Evolutionary conservation across 495 filamentous ascomycete genomes (phyloP).

Genomic region (Jackrogersella minutella): DNA sequence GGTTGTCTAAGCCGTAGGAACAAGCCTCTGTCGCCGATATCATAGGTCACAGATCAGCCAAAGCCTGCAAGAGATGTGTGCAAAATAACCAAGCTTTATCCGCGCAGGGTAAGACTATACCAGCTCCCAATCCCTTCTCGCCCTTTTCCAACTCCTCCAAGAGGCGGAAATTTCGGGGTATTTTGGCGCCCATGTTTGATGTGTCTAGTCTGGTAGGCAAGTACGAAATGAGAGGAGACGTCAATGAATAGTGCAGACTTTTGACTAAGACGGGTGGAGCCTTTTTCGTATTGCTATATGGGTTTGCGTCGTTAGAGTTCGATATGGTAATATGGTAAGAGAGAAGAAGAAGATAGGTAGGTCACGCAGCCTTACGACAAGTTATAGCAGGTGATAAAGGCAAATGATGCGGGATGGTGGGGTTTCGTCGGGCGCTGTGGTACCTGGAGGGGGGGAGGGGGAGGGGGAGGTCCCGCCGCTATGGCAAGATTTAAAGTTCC

Average conservation of each 20-base stretch:
- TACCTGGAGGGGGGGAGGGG: background rate
- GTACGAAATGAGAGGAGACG: background rate
- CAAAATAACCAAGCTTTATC: background rate
- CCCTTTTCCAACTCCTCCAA: slow-evolving; percentile 98
- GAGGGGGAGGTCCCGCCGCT: background rate
- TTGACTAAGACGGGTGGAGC: background rate
- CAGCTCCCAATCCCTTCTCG: slow-evolving; percentile 95
- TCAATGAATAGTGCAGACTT: background rate
- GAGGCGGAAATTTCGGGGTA: slow-evolving; percentile 94
- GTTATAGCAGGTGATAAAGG: slow-evolving; percentile 15
- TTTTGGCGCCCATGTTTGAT: slow-evolving; percentile 68
- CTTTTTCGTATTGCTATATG: background rate
- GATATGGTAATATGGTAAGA: background rate
- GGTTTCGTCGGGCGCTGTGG: slow-evolving; percentile 9
- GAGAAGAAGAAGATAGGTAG: background rate
- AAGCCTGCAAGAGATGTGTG: background rate
- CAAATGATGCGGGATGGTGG: slow-evolving; percentile 33
- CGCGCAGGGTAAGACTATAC: slow-evolving; percentile 55
- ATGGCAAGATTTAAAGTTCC: background rate
- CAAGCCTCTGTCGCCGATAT: slow-evolving; percentile 74
- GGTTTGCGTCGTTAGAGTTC: background rate
- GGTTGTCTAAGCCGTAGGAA: slow-evolving; percentile 94
- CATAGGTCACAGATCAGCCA: slow-evolving; percentile 5
- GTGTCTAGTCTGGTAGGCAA: background rate
- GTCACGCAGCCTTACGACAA: slow-evolving; percentile 20